Conservation (phyloP, 257 asterid genomes). For the Paulownia fortunei region DNA sequence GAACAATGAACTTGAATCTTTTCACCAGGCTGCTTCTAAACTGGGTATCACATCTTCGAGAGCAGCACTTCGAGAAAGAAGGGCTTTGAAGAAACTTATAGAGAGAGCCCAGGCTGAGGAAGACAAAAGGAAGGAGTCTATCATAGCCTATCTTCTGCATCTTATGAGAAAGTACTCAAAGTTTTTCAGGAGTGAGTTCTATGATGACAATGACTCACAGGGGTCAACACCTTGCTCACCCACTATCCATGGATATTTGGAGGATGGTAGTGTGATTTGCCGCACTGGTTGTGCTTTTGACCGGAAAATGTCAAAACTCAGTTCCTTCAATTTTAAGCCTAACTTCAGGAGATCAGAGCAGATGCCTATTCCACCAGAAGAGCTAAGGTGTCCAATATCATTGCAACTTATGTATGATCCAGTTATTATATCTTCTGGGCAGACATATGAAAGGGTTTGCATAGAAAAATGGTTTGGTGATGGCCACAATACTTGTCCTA, state of each 20-base stretch:
- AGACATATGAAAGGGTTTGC: constrained; percentile 95
- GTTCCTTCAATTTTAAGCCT: constrained; percentile 88
- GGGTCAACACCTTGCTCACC: constrained; percentile 99
- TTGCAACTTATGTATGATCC: constrained; percentile 96
- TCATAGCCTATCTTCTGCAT: constrained; percentile 84
- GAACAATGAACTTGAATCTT: constrained; percentile 83
- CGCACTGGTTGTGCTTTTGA: constrained; percentile 73
- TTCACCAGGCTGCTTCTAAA: constrained; percentile 90
- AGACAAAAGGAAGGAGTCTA: constrained; percentile 94
- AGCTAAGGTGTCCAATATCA: constrained; percentile 93
- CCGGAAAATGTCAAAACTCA: constrained; percentile 77
- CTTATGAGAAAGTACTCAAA: constrained; percentile 93
- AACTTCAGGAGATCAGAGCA: constrained; percentile 80
- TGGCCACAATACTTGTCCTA: constrained; percentile 94
- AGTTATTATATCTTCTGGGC: constrained; percentile 94
- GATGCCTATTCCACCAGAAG: constrained; percentile 85
- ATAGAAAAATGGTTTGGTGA: constrained; percentile 97
- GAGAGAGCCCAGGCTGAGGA: constrained; percentile 91
- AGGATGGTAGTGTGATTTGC: constrained; percentile 59
- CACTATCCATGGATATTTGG: constrained; percentile 74
- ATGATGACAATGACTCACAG: constrained; percentile 95
- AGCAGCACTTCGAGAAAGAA: constrained; percentile 94
- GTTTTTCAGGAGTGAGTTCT: constrained; percentile 82
- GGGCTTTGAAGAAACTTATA: constrained; percentile 90
- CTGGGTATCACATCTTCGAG: constrained; percentile 95